Evolutionary conservation across 768 basidiomycete genomes (phyloP), one percentile per base, ranked within the genome.

Genomic region (Boletus rubescentipes): DNA sequence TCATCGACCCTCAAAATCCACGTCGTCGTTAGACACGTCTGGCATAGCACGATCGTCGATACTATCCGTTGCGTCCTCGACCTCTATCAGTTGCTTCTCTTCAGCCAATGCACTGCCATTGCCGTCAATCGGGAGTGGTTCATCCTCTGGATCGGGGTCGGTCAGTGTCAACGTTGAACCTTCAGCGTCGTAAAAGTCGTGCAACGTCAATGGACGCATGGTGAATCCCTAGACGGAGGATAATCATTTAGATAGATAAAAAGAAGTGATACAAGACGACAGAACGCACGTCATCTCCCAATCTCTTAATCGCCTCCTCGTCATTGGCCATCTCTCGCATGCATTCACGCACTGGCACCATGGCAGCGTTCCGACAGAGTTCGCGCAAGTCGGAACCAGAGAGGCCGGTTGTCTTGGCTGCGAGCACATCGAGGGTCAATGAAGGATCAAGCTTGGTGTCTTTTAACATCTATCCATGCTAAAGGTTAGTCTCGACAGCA

Each of bases 331-430:
- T 72, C 15, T 77, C 73, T 34, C 85, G 78, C 77, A 94, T 85
- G 60, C 84, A 87, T 65, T 95, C 93, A 26, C 91, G 82, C 20
- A 95, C 88, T 6, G 93, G 92, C 1, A 86, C 81, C 93, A 98
- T 96, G 0, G 92, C 94, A 1, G 96, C 95, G 61, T 86, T 93
- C 49, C 96, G 79, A 69, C 95, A 98, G 14, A 95, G 76, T 72
- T 99, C 96, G 61, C 87, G 84, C 49, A 98, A 73, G 69, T 98
- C 96, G 3, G 93, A 93, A 5, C 96, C 95, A 2, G 93, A 95
- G 23, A 84, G 74, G 2, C 91, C 89, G 20, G 83, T 82, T 1
- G 93, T 83, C 31, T 79, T 76, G 16, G 77, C 71, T 3, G 92
- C 93, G 5, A 99, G 79, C 1, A 66, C 45, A 9, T 77, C 68